Conservation (phyloP, 192 early-diverging fungal genomes). For the Coemansia sp. region DNA sequence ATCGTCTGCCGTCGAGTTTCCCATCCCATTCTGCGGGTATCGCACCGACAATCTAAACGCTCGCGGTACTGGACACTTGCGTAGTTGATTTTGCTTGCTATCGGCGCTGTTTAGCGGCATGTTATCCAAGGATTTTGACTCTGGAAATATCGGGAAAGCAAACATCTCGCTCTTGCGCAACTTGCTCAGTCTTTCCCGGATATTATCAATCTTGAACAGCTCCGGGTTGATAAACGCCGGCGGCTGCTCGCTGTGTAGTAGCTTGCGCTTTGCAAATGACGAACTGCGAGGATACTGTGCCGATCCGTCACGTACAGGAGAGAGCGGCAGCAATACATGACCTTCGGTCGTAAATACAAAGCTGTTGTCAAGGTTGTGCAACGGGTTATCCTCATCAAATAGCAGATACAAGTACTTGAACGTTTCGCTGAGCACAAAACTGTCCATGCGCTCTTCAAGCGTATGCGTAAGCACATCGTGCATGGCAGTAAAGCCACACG, state of each 20-base stretch:
- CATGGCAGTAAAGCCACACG: constrained; percentile 81
- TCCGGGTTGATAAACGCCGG: constrained; percentile 16
- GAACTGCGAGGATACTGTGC: constrained; percentile 34
- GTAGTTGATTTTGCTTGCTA: background rate
- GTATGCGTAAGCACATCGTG: constrained; percentile 61
- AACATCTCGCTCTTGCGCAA: constrained; percentile 27
- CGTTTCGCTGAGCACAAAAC: constrained; percentile 90
- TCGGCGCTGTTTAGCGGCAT: background rate
- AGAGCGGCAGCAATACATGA: constrained; percentile 41
- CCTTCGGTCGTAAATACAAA: constrained; percentile 86
- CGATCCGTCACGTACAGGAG: constrained; percentile 20
- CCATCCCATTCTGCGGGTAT: background rate
- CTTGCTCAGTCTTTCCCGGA: constrained; percentile 17
- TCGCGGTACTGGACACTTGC: constrained; percentile 27
- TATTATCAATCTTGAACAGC: constrained; percentile 26
- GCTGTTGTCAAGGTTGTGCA: constrained; percentile 71
- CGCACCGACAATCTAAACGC: background rate
- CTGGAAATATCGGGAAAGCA: constrained; percentile 14
- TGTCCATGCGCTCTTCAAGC: constrained; percentile 89
- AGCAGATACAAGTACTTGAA: constrained; percentile 97
- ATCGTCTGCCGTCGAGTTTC: background rate
- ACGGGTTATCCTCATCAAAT: constrained; percentile 75
- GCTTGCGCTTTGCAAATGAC: constrained; percentile 31
- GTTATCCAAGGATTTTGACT: background rate
- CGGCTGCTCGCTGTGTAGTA: constrained; percentile 23